A percentile compares a stretch with the other conserved stretches of the same genome.
These are phyloP conservation scores for Neurospora sp. DNA, from an alignment of 495 filamentous ascomycete species.

Conservation along the genomic window DNA sequence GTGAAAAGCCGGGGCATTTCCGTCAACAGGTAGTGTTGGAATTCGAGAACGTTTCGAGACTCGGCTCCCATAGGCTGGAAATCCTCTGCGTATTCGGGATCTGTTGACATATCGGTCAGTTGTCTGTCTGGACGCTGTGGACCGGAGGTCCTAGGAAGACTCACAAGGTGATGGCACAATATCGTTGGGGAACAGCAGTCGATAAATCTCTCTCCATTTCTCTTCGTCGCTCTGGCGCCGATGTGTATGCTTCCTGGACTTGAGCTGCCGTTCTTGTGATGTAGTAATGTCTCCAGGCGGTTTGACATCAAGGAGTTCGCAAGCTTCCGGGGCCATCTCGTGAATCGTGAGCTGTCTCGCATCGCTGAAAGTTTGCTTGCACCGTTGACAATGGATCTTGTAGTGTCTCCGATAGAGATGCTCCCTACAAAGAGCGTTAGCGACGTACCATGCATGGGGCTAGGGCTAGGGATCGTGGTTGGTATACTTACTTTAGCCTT, in stretches of 20 bases:
- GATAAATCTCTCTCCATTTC: slow-evolving; percentile 23
- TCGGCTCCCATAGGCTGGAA: slow-evolving; percentile 9
- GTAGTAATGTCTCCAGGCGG: slow-evolving; percentile 15
- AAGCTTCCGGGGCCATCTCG: slow-evolving; percentile 11
- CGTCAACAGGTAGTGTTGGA: slow-evolving; percentile 19
- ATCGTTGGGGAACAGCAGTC: slow-evolving; percentile 17
- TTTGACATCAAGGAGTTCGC: slow-evolving; percentile 5
- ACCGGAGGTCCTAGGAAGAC: neutral
- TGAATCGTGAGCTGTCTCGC: slow-evolving; percentile 11
- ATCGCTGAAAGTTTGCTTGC: slow-evolving; percentile 16
- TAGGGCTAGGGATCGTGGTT: neutral
- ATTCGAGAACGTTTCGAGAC: slow-evolving; percentile 6
- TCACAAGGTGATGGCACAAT: slow-evolving; percentile 23
- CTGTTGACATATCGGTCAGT: slow-evolving; percentile 14
- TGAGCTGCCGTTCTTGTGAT: slow-evolving; percentile 17
- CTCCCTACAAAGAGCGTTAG: slow-evolving; percentile 10
- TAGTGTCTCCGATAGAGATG: slow-evolving; percentile 22
- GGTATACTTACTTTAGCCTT: slow-evolving; percentile 15
- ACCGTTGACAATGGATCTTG: slow-evolving; percentile 18
- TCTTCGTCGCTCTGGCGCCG: slow-evolving; percentile 15
- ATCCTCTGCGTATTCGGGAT: slow-evolving; percentile 18
- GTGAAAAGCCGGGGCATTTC: slow-evolving; percentile 15
- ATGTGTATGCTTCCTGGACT: slow-evolving; percentile 14
- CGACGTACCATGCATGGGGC: neutral
- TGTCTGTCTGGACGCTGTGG: neutral